Evolutionary conservation across 306 rosid genomes (phyloP).

Genomic region (Ziziphus jujuba): DNA sequence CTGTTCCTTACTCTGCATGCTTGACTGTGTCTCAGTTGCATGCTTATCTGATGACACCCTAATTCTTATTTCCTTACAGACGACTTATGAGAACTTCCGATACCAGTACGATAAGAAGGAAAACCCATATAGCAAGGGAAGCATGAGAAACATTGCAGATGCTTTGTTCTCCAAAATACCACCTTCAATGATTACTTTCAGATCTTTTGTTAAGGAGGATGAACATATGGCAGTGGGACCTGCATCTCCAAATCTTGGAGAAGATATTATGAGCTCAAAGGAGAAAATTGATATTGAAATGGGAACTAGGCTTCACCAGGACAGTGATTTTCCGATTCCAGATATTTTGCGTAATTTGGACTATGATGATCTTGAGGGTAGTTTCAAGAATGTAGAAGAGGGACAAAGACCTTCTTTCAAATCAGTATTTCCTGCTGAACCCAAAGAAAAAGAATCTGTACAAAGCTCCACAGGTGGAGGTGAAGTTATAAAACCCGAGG

Average conservation of each 20-base stretch:
- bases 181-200: constrained; percentile 52
- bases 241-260: constrained; percentile 41
- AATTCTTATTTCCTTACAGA: constrained; percentile 43
- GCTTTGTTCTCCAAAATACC: constrained; percentile 61
- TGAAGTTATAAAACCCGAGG: constrained; percentile 35
- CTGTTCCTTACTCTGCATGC: too few species aligned
- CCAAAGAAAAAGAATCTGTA: constrained; percentile 41
- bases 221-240: constrained; percentile 38
- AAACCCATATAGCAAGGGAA: constrained; percentile 76
- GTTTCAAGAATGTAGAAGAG: constrained; percentile 41
- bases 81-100: constrained; percentile 94
- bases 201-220: constrained; percentile 52
- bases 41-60: not conserved
- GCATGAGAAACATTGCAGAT: constrained; percentile 46
- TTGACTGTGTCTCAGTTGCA: not conserved
- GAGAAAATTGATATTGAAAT: constrained; percentile 80
- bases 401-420: constrained; percentile 47
- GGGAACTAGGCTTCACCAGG: constrained; percentile 60
- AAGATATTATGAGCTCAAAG: constrained; percentile 47
- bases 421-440: constrained; percentile 46
- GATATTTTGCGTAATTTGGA: constrained; percentile 58
- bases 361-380: constrained; percentile 47
- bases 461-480: constrained; percentile 35
- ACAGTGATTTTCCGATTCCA: constrained; percentile 51
- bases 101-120: constrained; percentile 77